Percentiles rank a stretch among this genome's conserved stretches.
Evolutionary conservation across 805 yeast species (phyloP).

Genomic region (Teunomyces barrocoloradensis): DNA sequence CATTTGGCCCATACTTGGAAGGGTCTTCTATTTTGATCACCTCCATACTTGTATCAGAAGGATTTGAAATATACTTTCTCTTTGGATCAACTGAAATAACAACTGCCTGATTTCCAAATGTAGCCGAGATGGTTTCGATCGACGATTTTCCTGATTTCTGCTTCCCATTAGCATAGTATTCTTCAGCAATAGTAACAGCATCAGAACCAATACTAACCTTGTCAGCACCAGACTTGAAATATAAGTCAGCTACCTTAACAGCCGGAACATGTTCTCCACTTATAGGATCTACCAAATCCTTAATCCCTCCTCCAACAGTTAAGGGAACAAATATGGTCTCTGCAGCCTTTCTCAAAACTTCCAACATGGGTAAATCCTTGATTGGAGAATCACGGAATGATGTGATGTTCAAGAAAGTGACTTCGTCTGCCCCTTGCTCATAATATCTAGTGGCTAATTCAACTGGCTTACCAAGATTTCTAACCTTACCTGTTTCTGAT

Average conservation of each 20-base stretch:
- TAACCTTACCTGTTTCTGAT: slow-evolving; percentile 55
- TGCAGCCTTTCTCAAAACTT: slow-evolving; percentile 79
- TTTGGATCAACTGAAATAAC: slow-evolving; percentile 98
- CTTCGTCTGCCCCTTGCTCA: slow-evolving; percentile 95
- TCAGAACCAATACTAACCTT: slow-evolving; percentile 98
- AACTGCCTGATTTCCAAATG: slow-evolving; percentile 96
- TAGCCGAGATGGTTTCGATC: slow-evolving; percentile 86
- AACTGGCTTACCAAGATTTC: slow-evolving; percentile 96
- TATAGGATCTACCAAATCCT: slow-evolving; percentile 83
- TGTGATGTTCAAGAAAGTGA: slow-evolving; percentile 91
- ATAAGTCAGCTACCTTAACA: slow-evolving; percentile 82
- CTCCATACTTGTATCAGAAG: slow-evolving; percentile 58
- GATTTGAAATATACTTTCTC: slow-evolving; percentile 69
- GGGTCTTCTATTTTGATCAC: slow-evolving; percentile 60
- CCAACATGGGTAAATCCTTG: slow-evolving; percentile 92
- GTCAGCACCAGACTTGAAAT: slow-evolving; percentile 97
- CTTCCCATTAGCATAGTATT: slow-evolving; percentile 59
- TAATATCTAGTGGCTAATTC: slow-evolving; percentile 89
- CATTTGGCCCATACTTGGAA: slow-evolving; percentile 66
- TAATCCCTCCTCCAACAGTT: slow-evolving; percentile 98
- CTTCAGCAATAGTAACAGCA: slow-evolving; percentile 89
- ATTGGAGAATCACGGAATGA: slow-evolving; percentile 94
- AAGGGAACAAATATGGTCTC: slow-evolving; percentile 92
- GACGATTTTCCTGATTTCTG: slow-evolving; percentile 74
- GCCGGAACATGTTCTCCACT: slow-evolving; percentile 76